A percentile compares a stretch with the other conserved stretches of the same genome.
phyloP scores from a whole-genome alignment of 306 rosid genomes.

The Glycine soja region DNA sequence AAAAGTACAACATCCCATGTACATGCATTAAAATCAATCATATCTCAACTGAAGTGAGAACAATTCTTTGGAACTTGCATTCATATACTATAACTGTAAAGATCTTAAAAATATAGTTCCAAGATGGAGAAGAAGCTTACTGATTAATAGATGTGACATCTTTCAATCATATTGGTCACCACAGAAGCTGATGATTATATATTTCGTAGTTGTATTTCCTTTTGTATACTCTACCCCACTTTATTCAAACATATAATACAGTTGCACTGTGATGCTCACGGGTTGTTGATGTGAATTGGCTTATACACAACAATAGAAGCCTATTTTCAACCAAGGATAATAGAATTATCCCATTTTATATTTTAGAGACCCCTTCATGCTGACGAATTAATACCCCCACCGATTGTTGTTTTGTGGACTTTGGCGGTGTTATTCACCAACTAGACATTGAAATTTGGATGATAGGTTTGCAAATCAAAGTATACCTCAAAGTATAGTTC shows the following conservation, averaged over 20 bases:
- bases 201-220: constrained; percentile 46
- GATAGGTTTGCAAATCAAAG: constrained; percentile 45
- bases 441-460: constrained; percentile 69
- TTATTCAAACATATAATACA: constrained; percentile 46
- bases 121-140: constrained; percentile 50
- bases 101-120: background rate
- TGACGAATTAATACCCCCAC: constrained; percentile 60
- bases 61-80: constrained; percentile 3
- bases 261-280: constrained; percentile 54
- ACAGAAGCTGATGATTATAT: constrained; percentile 35
- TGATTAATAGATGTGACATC: constrained; percentile 35
- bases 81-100: background rate
- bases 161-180: background rate
- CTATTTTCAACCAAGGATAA: constrained; percentile 34
- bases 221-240: constrained; percentile 43
- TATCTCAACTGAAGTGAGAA: constrained; percentile 22
- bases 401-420: constrained; percentile 77
- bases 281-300: constrained; percentile 58
- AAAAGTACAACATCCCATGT: background rate
- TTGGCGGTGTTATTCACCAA: constrained; percentile 74
- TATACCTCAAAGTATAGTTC: constrained; percentile 23
- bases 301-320: constrained; percentile 34
- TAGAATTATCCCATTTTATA: constrained; percentile 33
- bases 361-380: constrained; percentile 49
- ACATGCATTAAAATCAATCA: constrained; percentile 2